Conservation (phyloP, 768 basidiomycete genomes). For the Lentinula edodes region DNA sequence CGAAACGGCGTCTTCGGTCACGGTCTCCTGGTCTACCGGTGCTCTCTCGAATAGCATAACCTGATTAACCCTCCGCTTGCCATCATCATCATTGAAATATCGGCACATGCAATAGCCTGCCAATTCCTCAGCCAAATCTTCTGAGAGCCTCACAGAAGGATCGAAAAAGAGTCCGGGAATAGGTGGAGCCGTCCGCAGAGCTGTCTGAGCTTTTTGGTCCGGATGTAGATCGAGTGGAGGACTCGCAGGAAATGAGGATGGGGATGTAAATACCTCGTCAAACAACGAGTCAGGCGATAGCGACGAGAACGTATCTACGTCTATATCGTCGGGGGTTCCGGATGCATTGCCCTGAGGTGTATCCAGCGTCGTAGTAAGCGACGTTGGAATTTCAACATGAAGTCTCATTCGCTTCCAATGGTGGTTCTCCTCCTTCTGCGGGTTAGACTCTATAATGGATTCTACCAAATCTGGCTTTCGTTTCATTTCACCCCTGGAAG, state of each 20-base stretch:
- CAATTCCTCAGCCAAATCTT: conserved; percentile 44
- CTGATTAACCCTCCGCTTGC: conserved; percentile 51
- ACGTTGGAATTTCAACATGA: background rate
- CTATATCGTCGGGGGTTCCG: background rate
- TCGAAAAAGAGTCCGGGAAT: conserved; percentile 64
- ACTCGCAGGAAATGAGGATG: background rate
- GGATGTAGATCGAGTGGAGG: background rate
- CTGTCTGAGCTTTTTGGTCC: background rate
- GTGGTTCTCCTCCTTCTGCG: background rate
- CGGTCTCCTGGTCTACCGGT: background rate
- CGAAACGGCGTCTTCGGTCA: background rate
- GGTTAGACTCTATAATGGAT: background rate
- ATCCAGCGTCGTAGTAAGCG: background rate
- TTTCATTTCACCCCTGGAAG: background rate
- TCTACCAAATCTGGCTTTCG: background rate
- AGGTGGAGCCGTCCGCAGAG: conserved; percentile 10
- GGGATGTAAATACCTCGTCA: conserved; percentile 28
- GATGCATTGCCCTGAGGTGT: too few species aligned
- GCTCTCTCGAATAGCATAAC: conserved; percentile 78
- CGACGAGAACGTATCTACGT: background rate
- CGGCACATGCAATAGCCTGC: conserved; percentile 45
- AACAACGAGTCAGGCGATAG: conserved; percentile 42
- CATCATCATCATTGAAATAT: conserved; percentile 41
- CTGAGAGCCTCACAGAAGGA: conserved; percentile 44
- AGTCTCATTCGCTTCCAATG: background rate